Conservation (phyloP, 139 green algal genomes). For the Klebsormidium nitens region DNA sequence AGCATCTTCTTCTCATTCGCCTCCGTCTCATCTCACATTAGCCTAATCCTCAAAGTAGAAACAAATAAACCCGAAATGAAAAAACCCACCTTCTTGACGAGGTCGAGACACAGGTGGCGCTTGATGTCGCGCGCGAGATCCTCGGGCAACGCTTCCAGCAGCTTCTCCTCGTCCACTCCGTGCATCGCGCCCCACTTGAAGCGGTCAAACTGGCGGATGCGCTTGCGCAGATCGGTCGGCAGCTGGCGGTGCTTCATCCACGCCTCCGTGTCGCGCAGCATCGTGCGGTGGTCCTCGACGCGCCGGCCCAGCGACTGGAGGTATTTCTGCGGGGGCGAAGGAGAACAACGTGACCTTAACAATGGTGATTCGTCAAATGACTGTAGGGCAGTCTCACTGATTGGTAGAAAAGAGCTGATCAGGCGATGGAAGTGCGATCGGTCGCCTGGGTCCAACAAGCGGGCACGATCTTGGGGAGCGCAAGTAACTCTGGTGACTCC, state of each 20-base stretch:
- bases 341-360: no score
- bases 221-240: conserved; percentile 6
- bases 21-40: no score
- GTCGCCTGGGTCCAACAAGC: no score
- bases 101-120: conserved; percentile 2
- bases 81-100: conserved; percentile 2
- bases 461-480: no score
- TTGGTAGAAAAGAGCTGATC: no score
- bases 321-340: conserved; percentile 13
- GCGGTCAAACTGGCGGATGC: not conserved
- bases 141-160: not conserved
- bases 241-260: conserved; percentile 13
- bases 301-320: not conserved
- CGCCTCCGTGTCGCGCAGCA: not conserved
- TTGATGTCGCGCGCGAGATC: conserved; percentile 15
- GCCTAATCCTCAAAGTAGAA: no score
- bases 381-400: no score
- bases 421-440: no score
- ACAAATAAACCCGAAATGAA: no score
- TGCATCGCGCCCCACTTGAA: conserved; percentile 5
- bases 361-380: no score
- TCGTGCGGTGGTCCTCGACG: not conserved
- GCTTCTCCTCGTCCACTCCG: conserved; percentile 7
- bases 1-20: conserved; percentile 12
- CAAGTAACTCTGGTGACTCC: no score